Conservation (phyloP, 768 basidiomycete genomes). For the Polyporus arcularius region DNA sequence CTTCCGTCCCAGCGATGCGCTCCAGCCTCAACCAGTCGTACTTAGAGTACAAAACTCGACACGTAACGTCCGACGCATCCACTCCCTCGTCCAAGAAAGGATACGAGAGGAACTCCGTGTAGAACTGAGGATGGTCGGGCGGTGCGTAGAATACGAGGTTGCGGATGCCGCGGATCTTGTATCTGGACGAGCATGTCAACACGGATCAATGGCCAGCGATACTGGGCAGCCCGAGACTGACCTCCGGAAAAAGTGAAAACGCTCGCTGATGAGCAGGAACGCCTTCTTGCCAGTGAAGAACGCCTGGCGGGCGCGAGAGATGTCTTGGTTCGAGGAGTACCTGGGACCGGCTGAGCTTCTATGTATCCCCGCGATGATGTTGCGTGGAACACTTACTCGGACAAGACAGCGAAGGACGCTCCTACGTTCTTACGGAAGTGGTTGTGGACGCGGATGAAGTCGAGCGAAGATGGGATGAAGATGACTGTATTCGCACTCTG, state of each 20-base stretch:
- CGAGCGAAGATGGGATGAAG: constrained; percentile 94
- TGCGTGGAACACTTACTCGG: constrained; percentile 62
- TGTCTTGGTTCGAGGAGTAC: constrained; percentile 92
- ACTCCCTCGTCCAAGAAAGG: constrained; percentile 91
- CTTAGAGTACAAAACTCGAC: constrained; percentile 79
- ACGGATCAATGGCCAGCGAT: background rate
- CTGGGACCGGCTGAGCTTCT: constrained; percentile 38
- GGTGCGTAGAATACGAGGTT: constrained; percentile 93
- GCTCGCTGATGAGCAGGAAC: constrained; percentile 89
- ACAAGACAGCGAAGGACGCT: constrained; percentile 79
- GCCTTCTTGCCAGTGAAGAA: constrained; percentile 89
- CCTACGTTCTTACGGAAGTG: constrained; percentile 74
- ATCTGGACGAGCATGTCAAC: constrained; percentile 45
- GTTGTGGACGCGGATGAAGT: constrained; percentile 91
- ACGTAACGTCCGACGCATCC: constrained; percentile 84
- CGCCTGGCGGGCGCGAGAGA: constrained; percentile 87
- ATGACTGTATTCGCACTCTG: constrained; percentile 87
- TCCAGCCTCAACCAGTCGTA: constrained; percentile 90
- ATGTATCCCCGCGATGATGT: background rate
- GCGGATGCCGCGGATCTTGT: constrained; percentile 89
- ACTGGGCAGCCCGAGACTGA: constrained; percentile 30
- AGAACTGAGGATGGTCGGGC: constrained; percentile 90
- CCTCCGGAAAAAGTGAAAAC: constrained; percentile 98
- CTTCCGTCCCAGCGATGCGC: constrained; percentile 67
- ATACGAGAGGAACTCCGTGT: constrained; percentile 84